phyloP scores from a whole-genome alignment of 352 stramenopile species.

The Pythium dissotocum region DNA sequence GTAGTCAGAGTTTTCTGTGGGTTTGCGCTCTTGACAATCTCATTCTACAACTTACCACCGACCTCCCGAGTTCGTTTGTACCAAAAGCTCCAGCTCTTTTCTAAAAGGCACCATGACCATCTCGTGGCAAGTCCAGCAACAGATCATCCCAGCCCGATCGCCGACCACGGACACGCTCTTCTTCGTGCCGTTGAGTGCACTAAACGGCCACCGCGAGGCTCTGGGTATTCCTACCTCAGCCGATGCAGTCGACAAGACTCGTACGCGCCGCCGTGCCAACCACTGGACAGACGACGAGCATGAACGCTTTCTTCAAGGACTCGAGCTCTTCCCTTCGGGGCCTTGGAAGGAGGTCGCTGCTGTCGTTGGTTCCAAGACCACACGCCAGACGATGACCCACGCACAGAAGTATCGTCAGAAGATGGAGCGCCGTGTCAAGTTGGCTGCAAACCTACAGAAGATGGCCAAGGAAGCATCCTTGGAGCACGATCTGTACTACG shows the following conservation, averaged over 20 bases:
- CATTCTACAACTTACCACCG: no score
- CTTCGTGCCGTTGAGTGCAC: background rate
- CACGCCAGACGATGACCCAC: conserved; percentile 60
- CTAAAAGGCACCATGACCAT: conserved; percentile 12
- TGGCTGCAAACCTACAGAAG: background rate
- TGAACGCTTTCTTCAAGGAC: conserved; percentile 46
- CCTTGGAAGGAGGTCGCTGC: conserved; percentile 55
- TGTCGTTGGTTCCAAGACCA: conserved; percentile 48
- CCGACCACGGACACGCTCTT: background rate
- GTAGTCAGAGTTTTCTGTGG: no score
- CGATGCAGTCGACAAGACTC: no score
- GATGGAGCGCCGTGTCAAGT: conserved; percentile 15
- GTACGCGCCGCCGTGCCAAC: background rate
- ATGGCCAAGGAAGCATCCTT: background rate
- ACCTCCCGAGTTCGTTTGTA: no score
- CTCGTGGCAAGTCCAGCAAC: conserved; percentile 18
- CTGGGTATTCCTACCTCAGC: no score
- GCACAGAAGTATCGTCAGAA: conserved; percentile 51
- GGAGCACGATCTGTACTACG: no score
- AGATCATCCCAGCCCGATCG: conserved; percentile 8
- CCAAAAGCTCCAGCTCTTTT: no score
- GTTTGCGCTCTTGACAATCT: no score
- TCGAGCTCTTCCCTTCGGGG: conserved; percentile 47
- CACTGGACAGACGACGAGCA: conserved; percentile 54
- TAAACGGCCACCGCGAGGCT: background rate